A percentile compares a stretch with the other conserved stretches of the same genome.
These are phyloP conservation scores for Teunomyces tritomae DNA, from an alignment of 805 yeast genomes.

Conservation along the genomic window DNA sequence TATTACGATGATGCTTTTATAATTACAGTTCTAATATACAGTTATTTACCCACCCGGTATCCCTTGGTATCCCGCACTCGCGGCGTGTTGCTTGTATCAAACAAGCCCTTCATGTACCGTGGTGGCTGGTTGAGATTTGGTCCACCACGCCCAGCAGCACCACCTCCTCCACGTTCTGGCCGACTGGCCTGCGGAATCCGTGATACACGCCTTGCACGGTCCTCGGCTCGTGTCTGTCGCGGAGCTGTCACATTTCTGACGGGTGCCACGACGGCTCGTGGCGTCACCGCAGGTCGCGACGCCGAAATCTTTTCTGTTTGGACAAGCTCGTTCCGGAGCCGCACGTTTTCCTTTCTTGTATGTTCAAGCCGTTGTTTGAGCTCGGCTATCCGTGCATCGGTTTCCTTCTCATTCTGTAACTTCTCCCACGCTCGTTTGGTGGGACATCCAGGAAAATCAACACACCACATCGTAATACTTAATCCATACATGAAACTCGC, in stretches of 20 bases:
- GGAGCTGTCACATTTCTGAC: too few species aligned
- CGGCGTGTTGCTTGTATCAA: conserved; percentile 18
- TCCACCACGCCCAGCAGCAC: conserved; percentile 7
- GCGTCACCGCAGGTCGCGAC: too few species aligned
- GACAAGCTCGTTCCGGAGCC: conserved; percentile 10
- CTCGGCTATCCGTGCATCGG: conserved; percentile 19
- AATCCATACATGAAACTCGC: conserved; percentile 76
- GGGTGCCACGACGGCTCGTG: too few species aligned
- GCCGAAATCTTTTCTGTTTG: background rate
- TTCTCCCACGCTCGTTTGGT: conserved; percentile 32
- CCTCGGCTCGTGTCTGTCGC: background rate
- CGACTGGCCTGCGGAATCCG: conserved; percentile 21
- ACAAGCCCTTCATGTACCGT: conserved; percentile 39
- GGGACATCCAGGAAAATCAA: conserved; percentile 56
- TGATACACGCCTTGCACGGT: conserved; percentile 8
- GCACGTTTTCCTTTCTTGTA: conserved; percentile 22
- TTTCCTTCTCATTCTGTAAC: conserved; percentile 19
- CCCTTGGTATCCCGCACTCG: conserved; percentile 2
- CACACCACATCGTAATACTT: conserved; percentile 85
- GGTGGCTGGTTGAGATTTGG: conserved; percentile 47
- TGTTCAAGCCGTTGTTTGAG: conserved; percentile 18
- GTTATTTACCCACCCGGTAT: background rate
- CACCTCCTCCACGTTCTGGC: background rate
- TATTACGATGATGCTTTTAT: conserved; percentile 12
- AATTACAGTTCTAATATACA: conserved; percentile 5